These are phyloP conservation scores for Fusarium brevicatenulatum DNA, from an alignment of 2,329 filamentous ascomycete genomes.

Conservation along the genomic window DNA sequence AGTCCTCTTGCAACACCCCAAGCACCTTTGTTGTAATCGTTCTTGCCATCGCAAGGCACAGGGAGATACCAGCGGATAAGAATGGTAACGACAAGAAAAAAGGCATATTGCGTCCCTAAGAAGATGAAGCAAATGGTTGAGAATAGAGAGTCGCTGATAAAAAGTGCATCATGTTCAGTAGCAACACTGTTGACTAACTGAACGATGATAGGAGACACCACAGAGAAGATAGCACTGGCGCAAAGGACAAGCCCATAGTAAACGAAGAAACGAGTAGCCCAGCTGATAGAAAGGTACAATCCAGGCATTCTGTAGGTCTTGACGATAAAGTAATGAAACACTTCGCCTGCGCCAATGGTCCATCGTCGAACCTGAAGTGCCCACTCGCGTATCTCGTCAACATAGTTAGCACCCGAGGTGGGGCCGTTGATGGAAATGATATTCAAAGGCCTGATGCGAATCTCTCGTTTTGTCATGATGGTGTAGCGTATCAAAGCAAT, in stretches of 20 bases:
- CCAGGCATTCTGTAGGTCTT: slow-evolving; percentile 31
- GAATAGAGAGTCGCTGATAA: slow-evolving; percentile 13
- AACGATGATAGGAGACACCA: slow-evolving; percentile 16
- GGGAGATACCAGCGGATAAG: slow-evolving; percentile 23
- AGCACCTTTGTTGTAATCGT: slow-evolving; percentile 7
- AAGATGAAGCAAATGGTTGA: slow-evolving; percentile 20
- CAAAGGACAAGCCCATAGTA: slow-evolving; percentile 31
- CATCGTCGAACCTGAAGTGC: slow-evolving; percentile 31
- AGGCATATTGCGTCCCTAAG: slow-evolving; percentile 15
- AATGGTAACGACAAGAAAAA: slow-evolving; percentile 13
- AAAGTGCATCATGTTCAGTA: slow-evolving; percentile 4
- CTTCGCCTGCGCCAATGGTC: slow-evolving; percentile 34
- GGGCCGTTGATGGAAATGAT: slow-evolving; percentile 34
- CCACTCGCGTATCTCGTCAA: slow-evolving; percentile 31
- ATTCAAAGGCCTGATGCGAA: slow-evolving; percentile 26
- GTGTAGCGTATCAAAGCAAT: slow-evolving; percentile 33
- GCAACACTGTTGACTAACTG: slow-evolving; percentile 18
- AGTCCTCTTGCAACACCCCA: slow-evolving; percentile 11
- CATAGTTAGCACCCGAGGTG: slow-evolving; percentile 25
- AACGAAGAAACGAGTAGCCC: slow-evolving; percentile 27
- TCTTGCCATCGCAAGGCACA: background rate
- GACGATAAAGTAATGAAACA: slow-evolving; percentile 36
- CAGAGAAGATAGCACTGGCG: slow-evolving; percentile 25
- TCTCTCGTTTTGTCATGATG: slow-evolving; percentile 24
- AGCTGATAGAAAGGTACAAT: slow-evolving; percentile 19